A percentile compares a stretch with the other conserved stretches of the same genome.
Evolutionary conservation across 495 filamentous ascomycete species (phyloP).

Genomic region (Cudoniella acicularis): DNA sequence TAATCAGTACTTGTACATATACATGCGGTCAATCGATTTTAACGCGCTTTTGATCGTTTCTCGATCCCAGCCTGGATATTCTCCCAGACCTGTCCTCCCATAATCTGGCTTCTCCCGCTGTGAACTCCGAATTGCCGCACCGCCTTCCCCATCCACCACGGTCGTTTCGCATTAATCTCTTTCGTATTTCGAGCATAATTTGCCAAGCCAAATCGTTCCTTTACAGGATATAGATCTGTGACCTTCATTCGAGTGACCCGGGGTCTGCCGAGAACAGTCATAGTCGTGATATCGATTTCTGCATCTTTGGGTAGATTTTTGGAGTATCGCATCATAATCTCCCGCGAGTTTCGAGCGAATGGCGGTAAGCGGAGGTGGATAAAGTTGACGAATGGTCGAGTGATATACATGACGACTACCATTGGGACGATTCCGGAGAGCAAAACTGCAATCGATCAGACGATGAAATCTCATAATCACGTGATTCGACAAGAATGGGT

Average conservation of each 20-base stretch:
- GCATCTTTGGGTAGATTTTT: conserved; percentile 59
- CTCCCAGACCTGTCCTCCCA: conserved; percentile 19
- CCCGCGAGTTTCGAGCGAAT: conserved; percentile 65
- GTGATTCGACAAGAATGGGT: neutral
- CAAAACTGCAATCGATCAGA: conserved; percentile 40
- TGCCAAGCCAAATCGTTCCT: conserved; percentile 42
- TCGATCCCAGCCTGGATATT: conserved; percentile 7
- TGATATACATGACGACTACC: conserved; percentile 59
- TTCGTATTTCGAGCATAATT: conserved; percentile 44
- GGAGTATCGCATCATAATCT: conserved; percentile 61
- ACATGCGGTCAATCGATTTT: too few species aligned
- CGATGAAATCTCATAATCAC: neutral
- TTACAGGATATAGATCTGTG: conserved; percentile 44
- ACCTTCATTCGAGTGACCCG: conserved; percentile 42
- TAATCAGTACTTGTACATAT: neutral
- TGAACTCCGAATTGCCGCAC: conserved; percentile 21
- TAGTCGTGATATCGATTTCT: conserved; percentile 64
- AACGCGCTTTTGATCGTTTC: neutral
- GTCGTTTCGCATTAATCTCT: conserved; percentile 17
- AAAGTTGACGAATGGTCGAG: conserved; percentile 67
- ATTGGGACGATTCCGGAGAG: conserved; percentile 61
- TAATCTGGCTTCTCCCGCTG: conserved; percentile 2
- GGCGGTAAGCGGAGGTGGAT: conserved; percentile 66
- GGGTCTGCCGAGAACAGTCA: conserved; percentile 60
- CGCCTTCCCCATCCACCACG: conserved; percentile 30